Evolutionary conservation across 805 yeast genomes (phyloP).

Genomic region (Candida tallmaniae): DNA sequence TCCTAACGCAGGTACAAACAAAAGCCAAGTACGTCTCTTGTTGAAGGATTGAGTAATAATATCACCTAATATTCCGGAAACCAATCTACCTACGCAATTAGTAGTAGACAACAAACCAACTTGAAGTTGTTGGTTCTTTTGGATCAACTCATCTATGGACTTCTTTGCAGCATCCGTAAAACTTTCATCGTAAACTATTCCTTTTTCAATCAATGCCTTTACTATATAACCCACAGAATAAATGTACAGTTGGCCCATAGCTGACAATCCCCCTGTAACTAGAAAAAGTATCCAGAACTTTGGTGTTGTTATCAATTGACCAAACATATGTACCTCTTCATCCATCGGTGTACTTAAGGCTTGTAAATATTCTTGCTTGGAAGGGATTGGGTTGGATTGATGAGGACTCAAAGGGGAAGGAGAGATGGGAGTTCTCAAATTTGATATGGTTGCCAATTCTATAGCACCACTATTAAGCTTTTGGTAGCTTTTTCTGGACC

Average conservation of each 20-base stretch:
- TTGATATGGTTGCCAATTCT: slow-evolving; percentile 10
- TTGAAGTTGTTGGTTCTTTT: slow-evolving; percentile 60
- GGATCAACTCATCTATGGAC: slow-evolving; percentile 34
- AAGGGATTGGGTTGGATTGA: background rate
- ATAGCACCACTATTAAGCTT: slow-evolving; percentile 6
- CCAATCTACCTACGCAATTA: slow-evolving; percentile 62
- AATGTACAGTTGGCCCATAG: slow-evolving; percentile 45
- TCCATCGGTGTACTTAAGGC: background rate
- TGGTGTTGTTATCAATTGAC: slow-evolving; percentile 10
- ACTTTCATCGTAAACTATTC: slow-evolving; percentile 20
- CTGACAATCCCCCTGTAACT: slow-evolving; percentile 36
- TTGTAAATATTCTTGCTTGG: slow-evolving; percentile 3
- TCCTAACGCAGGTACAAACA: slow-evolving; percentile 49
- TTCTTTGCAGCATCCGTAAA: slow-evolving; percentile 7
- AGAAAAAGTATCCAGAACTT: slow-evolving; percentile 37
- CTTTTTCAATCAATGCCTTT: slow-evolving; percentile 27
- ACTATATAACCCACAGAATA: slow-evolving; percentile 44
- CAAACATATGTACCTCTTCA: slow-evolving; percentile 5
- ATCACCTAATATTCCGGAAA: slow-evolving; percentile 64
- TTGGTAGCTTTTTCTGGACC: slow-evolving; percentile 6
- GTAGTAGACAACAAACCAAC: slow-evolving; percentile 67
- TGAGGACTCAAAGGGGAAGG: slow-evolving; percentile 5
- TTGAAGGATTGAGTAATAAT: slow-evolving; percentile 42
- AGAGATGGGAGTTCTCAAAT: slow-evolving; percentile 5
- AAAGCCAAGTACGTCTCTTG: slow-evolving; percentile 48